phyloP scores from a whole-genome alignment of 2,329 filamentous ascomycete genomes.

The Mycocentrospora acerina region DNA sequence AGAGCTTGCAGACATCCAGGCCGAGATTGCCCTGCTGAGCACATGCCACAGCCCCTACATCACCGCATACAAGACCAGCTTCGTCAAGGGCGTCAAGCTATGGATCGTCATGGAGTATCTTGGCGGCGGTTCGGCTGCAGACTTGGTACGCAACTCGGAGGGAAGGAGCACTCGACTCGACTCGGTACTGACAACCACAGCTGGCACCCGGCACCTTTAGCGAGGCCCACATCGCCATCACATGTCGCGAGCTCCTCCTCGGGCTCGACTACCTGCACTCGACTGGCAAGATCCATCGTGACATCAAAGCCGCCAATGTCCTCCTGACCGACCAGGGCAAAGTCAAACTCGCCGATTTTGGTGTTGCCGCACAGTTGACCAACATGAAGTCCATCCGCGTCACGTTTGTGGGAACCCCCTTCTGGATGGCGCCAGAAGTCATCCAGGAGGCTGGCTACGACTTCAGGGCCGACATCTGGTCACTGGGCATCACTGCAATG shows the following conservation, averaged over 20 bases:
- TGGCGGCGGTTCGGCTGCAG: slow-evolving; percentile 90
- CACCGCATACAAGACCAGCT: slow-evolving; percentile 95
- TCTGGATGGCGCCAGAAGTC: slow-evolving; percentile 99
- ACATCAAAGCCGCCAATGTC: slow-evolving; percentile 95
- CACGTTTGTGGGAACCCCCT: slow-evolving; percentile 88
- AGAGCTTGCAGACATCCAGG: slow-evolving; percentile 96
- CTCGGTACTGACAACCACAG: slow-evolving; percentile 49
- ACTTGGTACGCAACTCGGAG: slow-evolving; percentile 66
- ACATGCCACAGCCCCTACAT: slow-evolving; percentile 93
- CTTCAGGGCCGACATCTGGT: slow-evolving; percentile 98
- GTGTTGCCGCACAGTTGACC: slow-evolving; percentile 91
- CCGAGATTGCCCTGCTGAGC: slow-evolving; percentile 92
- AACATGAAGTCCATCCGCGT: slow-evolving; percentile 98
- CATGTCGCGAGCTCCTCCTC: slow-evolving; percentile 85
- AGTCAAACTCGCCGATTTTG: slow-evolving; percentile 96
- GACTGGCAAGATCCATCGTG: slow-evolving; percentile 93
- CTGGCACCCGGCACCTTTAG: slow-evolving; percentile 87
- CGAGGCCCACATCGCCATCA: slow-evolving; percentile 89
- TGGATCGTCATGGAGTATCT: slow-evolving; percentile 99
- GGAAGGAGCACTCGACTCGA: not conserved
- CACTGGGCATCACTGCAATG: slow-evolving; percentile 88
- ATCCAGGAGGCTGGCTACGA: slow-evolving; percentile 98
- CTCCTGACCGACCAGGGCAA: slow-evolving; percentile 88
- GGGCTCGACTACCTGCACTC: slow-evolving; percentile 91
- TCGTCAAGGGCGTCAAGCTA: slow-evolving; percentile 92